Percentiles rank a stretch among this genome's conserved stretches.
These are phyloP conservation scores for Cydonia oblonga DNA, from an alignment of 331 rosid species.

Conservation along the genomic window DNA sequence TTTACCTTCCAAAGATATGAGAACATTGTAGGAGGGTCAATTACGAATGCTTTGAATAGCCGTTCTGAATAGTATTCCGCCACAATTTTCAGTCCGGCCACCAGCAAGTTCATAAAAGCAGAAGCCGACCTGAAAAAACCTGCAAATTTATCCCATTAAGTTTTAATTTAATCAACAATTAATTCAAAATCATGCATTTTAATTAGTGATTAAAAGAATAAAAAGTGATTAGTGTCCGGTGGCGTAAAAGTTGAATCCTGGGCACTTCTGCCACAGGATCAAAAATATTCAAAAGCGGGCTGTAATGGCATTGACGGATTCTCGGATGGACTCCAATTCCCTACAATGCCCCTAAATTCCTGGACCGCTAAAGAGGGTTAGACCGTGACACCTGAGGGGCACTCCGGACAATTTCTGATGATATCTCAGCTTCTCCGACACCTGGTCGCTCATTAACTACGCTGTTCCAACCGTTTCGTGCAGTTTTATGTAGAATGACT, in stretches of 20 bases:
- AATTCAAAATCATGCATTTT: background rate
- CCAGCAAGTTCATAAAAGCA: constrained; percentile 63
- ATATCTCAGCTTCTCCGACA: constrained; percentile 31
- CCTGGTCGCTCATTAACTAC: constrained; percentile 16
- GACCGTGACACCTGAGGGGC: constrained; percentile 50
- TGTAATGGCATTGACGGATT: constrained; percentile 33
- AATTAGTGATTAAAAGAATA: background rate
- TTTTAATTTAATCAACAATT: background rate
- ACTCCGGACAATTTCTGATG: constrained; percentile 70
- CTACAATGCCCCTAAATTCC: constrained; percentile 45
- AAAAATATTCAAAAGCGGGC: constrained; percentile 22
- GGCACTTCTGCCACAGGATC: constrained; percentile 23
- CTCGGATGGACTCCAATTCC: constrained; percentile 40
- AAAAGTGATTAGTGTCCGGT: background rate
- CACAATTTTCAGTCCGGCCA: constrained; percentile 72
- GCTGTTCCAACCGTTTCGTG: background rate
- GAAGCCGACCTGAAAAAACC: constrained; percentile 92
- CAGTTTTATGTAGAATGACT: background rate
- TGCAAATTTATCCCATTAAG: constrained; percentile 18
- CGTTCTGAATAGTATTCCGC: constrained; percentile 71
- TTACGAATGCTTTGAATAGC: constrained; percentile 58
- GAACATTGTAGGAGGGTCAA: constrained; percentile 83
- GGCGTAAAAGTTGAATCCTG: constrained; percentile 36
- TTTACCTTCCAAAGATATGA: constrained; percentile 91
- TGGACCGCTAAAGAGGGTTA: constrained; percentile 2